Evolutionary conservation across 2,329 filamentous ascomycete genomes (phyloP).

Genomic region (Corinectria fuckeliana): DNA sequence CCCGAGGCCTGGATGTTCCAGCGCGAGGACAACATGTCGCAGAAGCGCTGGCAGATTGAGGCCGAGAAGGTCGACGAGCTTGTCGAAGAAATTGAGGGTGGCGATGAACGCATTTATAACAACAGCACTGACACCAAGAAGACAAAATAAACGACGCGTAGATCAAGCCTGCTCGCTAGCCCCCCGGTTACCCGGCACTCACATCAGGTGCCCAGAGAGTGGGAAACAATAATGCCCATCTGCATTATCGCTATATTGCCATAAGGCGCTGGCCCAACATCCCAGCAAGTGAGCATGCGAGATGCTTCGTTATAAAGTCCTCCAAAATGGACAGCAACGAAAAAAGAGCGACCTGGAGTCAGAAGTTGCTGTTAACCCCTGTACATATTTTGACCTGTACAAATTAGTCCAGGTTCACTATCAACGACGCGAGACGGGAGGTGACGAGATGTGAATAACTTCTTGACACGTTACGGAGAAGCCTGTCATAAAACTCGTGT

Average conservation of each 20-base stretch:
- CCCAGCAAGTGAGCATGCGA: not conserved
- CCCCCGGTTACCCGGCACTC: not conserved
- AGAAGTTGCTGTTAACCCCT: slow-evolving; percentile 2
- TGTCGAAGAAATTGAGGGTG: slow-evolving; percentile 72
- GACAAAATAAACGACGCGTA: slow-evolving; percentile 29
- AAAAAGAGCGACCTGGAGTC: not conserved
- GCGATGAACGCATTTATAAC: slow-evolving; percentile 58
- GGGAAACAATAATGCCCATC: not conserved
- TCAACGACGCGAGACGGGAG: slow-evolving; percentile 24
- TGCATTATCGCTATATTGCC: not conserved
- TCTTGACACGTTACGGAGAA: too few relatives aligned
- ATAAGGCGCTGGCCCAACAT: not conserved
- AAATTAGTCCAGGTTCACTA: slow-evolving; percentile 25
- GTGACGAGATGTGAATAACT: slow-evolving; percentile 23
- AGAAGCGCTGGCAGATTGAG: slow-evolving; percentile 81
- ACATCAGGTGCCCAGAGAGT: not conserved
- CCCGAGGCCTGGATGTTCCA: slow-evolving; percentile 87
- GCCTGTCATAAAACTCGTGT: too few relatives aligned
- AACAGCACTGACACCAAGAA: slow-evolving; percentile 53
- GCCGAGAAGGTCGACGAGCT: slow-evolving; percentile 77
- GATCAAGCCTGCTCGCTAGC: not conserved
- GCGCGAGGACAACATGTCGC: slow-evolving; percentile 83
- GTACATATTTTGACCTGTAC: slow-evolving; percentile 30
- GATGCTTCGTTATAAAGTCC: not conserved
- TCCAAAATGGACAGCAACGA: not conserved